phyloP scores from a whole-genome alignment of 2,329 filamentous ascomycete species.

The Nemania serpens region DNA sequence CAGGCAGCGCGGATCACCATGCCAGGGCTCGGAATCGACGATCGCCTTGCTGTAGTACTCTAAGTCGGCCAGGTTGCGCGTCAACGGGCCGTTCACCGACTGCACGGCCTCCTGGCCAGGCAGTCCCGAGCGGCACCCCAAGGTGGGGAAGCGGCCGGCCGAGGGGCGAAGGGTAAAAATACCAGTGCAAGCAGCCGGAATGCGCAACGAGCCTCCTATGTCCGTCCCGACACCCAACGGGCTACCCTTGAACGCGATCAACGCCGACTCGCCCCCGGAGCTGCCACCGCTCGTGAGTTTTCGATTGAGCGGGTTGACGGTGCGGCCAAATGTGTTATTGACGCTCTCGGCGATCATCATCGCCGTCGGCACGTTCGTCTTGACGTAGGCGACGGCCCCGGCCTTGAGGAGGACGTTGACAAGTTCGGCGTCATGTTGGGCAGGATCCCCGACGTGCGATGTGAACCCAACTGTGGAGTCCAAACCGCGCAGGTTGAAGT shows the following conservation, averaged over 20 bases:
- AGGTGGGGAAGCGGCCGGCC: constrained; percentile 63
- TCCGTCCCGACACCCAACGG: constrained; percentile 55
- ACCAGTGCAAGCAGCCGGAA: constrained; percentile 42
- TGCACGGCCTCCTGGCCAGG: constrained; percentile 68
- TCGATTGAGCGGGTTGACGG: constrained; percentile 64
- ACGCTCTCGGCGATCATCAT: constrained; percentile 73
- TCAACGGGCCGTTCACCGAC: constrained; percentile 68
- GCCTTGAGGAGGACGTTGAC: constrained; percentile 49
- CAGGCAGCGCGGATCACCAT: constrained; percentile 59
- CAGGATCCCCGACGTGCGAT: constrained; percentile 63
- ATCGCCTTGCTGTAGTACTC: constrained; percentile 58
- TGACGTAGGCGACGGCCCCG: constrained; percentile 61
- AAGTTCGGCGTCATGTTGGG: constrained; percentile 47
- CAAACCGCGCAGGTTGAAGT: constrained; percentile 65
- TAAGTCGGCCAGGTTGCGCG: constrained; percentile 59
- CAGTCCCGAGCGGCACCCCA: constrained; percentile 59
- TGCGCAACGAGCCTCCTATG: constrained; percentile 42
- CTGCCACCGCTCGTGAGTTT: constrained; percentile 66
- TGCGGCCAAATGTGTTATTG: constrained; percentile 68
- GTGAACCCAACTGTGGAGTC: constrained; percentile 69
- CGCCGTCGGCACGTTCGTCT: constrained; percentile 63
- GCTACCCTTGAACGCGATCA: constrained; percentile 63
- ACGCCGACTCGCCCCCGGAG: constrained; percentile 69
- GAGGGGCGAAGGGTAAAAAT: constrained; percentile 46
- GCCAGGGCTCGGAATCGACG: constrained; percentile 59